Evolutionary conservation across 1,139 yeast species (phyloP), one percentile per base, ranked within the genome.

Genomic region (Diutina neorugosa): DNA sequence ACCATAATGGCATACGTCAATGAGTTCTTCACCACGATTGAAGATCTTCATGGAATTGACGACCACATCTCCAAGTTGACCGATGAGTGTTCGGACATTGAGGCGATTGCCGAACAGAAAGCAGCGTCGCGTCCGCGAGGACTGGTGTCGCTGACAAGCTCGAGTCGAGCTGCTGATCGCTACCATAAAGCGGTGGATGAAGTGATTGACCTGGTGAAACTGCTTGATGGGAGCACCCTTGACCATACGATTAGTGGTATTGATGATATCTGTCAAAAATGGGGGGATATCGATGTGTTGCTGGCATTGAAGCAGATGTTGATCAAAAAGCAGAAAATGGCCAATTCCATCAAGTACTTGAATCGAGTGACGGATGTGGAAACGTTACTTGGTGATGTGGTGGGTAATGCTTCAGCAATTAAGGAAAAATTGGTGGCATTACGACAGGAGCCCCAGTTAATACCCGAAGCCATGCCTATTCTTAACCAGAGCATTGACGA

Each of bases 161-260:
- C 50, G 20, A 9, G 27, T n/a, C 21, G 21, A n/a, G 16, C n/a
- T 9, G 14, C 40, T 7, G 14, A 16, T 11, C 20, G 21, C 37
- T 27, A 46, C 50, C 20, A 25, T n/a, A 9, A n/a, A 23, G 50
- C 50, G 41, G 50, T 46, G n/a, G 50, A 46, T 4, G 50, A 46
- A 20, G 50, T 46, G 50, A 27, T 46, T 9, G 23, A n/a, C 12
- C 20, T 7, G n/a, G 50, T 46, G 40, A 44, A 44, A 21, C 31
- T 14, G 34, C 25, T 44, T 19, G 27, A 44, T 4, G 34, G 19
- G 1, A 11, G n/a, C n/a, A 18, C 14, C 8, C 5, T 18, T 5
- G 21, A n/a, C 14, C 40, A 27, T 3, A 14, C 18, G 19, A 27
- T 27, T 4, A 6, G 37, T 34, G 19, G 16, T 4, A 18, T 46